Conservation (phyloP, 2,329 filamentous ascomycete species). For the Purpureocillium lavendulum region DNA sequence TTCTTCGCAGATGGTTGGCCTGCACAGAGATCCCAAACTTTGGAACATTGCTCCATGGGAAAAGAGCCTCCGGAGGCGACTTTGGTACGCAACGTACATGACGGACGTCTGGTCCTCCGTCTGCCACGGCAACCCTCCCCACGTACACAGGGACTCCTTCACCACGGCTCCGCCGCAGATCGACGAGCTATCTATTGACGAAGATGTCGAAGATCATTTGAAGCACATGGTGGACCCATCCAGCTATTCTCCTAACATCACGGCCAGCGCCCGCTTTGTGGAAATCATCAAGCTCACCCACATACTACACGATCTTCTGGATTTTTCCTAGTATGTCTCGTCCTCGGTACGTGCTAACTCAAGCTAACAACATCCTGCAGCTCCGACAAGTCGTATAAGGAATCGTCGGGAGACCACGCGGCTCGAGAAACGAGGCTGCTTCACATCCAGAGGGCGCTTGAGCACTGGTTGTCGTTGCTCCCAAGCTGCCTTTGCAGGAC, state of each 20-base stretch:
- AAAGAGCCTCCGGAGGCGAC: conserved; percentile 20
- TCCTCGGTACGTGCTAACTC: no score
- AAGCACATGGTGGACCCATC: neutral
- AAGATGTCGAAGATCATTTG: conserved; percentile 11
- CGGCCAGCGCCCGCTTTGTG: conserved; percentile 17
- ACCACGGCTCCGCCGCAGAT: conserved; percentile 20
- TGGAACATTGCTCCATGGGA: conserved; percentile 27
- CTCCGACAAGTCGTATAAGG: neutral
- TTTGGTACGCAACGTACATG: conserved; percentile 27
- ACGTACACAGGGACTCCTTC: conserved; percentile 22
- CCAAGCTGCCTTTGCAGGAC: no score
- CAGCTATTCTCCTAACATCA: conserved; percentile 11
- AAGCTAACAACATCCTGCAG: no score
- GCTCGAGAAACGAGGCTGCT: no score
- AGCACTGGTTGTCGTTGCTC: no score
- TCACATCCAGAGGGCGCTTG: no score
- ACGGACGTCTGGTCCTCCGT: conserved; percentile 28
- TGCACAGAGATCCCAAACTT: conserved; percentile 23
- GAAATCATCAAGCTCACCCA: conserved; percentile 10
- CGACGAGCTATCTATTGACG: conserved; percentile 24
- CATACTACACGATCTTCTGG: no score
- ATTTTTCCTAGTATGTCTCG: no score
- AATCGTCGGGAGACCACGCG: neutral
- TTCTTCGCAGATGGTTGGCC: conserved; percentile 26
- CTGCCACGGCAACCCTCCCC: conserved; percentile 28